phyloP scores from a whole-genome alignment of 305 asterid genomes.

The Solanum hybrid region DNA sequence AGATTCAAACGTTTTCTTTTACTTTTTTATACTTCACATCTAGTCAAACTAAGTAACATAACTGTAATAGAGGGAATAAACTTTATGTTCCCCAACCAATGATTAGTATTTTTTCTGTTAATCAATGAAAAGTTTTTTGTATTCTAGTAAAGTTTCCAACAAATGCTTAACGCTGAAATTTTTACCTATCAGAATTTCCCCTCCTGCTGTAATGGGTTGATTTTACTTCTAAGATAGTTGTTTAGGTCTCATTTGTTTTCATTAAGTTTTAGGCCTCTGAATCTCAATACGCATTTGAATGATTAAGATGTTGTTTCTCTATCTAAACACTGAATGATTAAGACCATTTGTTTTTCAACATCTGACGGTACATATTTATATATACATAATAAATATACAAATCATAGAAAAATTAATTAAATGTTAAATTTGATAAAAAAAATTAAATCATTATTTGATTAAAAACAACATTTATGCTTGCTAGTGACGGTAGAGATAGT shows the following conservation, averaged over 20 bases:
- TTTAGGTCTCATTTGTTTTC: background rate
- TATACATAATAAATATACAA: too few relatives aligned
- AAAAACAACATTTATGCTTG: background rate
- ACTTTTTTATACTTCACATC: background rate
- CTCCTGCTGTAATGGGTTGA: background rate
- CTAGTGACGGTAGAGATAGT: background rate
- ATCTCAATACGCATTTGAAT: background rate
- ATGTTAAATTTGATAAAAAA: background rate
- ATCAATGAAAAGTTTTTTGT: background rate
- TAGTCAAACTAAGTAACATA: background rate
- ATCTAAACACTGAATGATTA: background rate
- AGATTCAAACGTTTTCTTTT: background rate
- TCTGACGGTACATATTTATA: background rate
- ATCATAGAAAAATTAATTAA: background rate
- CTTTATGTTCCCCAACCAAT: background rate
- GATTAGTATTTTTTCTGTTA: background rate
- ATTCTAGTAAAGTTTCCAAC: background rate
- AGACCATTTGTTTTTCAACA: background rate
- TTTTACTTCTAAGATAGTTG: background rate
- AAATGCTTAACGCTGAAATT: background rate
- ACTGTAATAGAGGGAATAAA: background rate
- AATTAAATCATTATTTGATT: background rate
- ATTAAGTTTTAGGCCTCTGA: background rate
- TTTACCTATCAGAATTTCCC: background rate
- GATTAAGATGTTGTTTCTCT: background rate